A percentile compares a stretch with the other conserved stretches of the same genome.
phyloP scores from a whole-genome alignment of 2,329 filamentous ascomycete genomes.

The Stachybotrys elegans region DNA sequence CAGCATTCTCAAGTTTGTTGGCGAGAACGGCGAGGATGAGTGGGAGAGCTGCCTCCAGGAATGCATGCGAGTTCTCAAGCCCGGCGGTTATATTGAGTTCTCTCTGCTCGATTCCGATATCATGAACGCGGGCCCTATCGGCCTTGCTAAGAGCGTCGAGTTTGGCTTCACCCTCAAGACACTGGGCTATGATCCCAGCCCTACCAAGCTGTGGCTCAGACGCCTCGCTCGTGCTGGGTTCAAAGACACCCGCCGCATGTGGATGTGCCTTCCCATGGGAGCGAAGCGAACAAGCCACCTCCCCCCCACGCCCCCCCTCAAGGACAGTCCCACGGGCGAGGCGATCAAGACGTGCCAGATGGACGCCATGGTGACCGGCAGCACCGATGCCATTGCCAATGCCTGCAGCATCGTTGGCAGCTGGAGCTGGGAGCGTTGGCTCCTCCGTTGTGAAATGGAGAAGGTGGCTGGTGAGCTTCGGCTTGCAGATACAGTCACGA shows the following conservation, averaged over 20 bases:
- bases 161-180: constrained; percentile 88
- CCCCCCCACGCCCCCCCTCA: constrained; percentile 22
- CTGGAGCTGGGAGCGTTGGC: constrained; percentile 96
- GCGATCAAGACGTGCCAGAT: constrained; percentile 44
- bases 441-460: constrained; percentile 82
- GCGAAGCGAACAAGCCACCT: constrained; percentile 28
- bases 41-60: constrained; percentile 82
- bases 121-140: constrained; percentile 74
- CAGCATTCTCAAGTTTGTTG: constrained; percentile 70
- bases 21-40: constrained; percentile 69
- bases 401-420: constrained; percentile 78
- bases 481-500: constrained; percentile 46
- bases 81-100: constrained; percentile 90
- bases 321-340: constrained; percentile 32
- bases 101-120: constrained; percentile 85
- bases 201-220: constrained; percentile 74
- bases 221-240: constrained; percentile 75
- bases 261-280: constrained; percentile 86
- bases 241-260: constrained; percentile 72
- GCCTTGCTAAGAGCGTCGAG: constrained; percentile 80
- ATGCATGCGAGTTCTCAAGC: constrained; percentile 87
- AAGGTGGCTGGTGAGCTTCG: constrained; percentile 63
- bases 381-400: constrained; percentile 65
- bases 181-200: constrained; percentile 80
- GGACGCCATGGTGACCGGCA: constrained; percentile 61